Evolutionary conservation across 495 filamentous ascomycete genomes (phyloP), one percentile per base, ranked within the genome.

Genomic region (Xylaria sp.): DNA sequence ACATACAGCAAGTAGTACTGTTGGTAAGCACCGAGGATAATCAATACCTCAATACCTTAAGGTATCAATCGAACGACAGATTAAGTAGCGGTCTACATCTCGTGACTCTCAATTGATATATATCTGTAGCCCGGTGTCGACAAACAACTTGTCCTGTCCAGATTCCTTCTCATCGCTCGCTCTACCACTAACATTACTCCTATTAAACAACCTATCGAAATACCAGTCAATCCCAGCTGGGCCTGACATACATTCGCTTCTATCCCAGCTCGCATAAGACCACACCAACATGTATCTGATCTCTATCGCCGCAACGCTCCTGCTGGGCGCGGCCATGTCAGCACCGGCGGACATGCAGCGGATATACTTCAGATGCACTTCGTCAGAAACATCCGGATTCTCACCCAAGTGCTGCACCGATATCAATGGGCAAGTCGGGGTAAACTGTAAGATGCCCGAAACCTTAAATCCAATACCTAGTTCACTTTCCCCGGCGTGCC

Each of bases 401-500:
- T 29, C 68, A 2, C 77, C 77, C 9, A 75, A 72, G 31, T 78
- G 77, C 66, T 78, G 77, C 68, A 75, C 67, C 58, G 67, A 74
- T 59, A 73, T 78, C 21, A 65, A 78, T 44, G 77, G 77, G 19
- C 77, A 78, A 24, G 52, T 78, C 19, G 77, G 77, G 24, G 53
- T 65, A 37, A 78, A 78, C n/a, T 78, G 77, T 78, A 67, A 72
- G 77, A 55, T 31, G 48, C 31, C 29, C 4, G n/a, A 41, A 31
- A 33, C 17, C 33, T 59, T 7, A 7, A 55, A 55, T 17, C 52
- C 2, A n/a, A 53, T 53, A n/a, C n/a, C n/a, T n/a, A 11, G 26
- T 31, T 6, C 17, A 35, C 31, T 31, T n/a, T 21, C 53, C 11
- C 31, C 19, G 37, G 55, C 29, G 26, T 11, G 1, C 35, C 35